These are phyloP conservation scores for Aspergillus ruber DNA, from an alignment of 2,329 filamentous ascomycete species.

Conservation along the genomic window DNA sequence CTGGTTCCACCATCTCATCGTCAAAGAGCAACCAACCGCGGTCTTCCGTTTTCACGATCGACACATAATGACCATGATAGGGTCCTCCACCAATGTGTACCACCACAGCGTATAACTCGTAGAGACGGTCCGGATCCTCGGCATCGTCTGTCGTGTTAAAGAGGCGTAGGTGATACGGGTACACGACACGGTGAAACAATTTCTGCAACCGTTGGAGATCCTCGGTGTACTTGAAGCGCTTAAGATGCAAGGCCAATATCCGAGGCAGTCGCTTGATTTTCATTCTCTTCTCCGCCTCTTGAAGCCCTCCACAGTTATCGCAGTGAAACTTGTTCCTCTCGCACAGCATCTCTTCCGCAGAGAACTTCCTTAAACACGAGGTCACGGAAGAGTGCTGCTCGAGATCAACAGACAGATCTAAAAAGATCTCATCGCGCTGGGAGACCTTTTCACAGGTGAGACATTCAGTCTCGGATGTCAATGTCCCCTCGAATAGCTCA, in stretches of 20 bases:
- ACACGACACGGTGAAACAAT: constrained; percentile 92
- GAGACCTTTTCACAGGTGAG: constrained; percentile 94
- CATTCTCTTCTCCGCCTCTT: constrained; percentile 98
- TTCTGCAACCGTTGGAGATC: constrained; percentile 91
- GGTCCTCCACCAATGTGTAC: constrained; percentile 96
- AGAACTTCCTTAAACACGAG: constrained; percentile 90
- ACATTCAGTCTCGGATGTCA: constrained; percentile 95
- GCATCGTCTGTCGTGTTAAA: constrained; percentile 97
- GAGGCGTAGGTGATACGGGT: constrained; percentile 90
- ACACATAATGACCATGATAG: constrained; percentile 96
- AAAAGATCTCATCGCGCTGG: constrained; percentile 88
- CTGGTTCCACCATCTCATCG: constrained; percentile 96
- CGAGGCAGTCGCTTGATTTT: constrained; percentile 94
- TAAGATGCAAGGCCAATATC: constrained; percentile 85
- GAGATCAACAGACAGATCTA: constrained; percentile 92
- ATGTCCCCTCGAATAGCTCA: constrained; percentile 87
- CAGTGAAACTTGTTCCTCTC: constrained; percentile 99
- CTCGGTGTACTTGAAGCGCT: constrained; percentile 97
- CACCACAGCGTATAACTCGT: constrained; percentile 94
- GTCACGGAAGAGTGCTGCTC: constrained; percentile 95
- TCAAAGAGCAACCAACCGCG: constrained; percentile 95
- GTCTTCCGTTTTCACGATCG: constrained; percentile 95
- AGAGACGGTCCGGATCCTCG: constrained; percentile 84
- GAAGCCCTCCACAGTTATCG: constrained; percentile 90
- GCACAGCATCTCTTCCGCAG: constrained; percentile 95